A percentile compares a stretch with the other conserved stretches of the same genome.
phyloP scores from a whole-genome alignment of 768 basidiomycete genomes.

The Agaricus sinodeliciosus region DNA sequence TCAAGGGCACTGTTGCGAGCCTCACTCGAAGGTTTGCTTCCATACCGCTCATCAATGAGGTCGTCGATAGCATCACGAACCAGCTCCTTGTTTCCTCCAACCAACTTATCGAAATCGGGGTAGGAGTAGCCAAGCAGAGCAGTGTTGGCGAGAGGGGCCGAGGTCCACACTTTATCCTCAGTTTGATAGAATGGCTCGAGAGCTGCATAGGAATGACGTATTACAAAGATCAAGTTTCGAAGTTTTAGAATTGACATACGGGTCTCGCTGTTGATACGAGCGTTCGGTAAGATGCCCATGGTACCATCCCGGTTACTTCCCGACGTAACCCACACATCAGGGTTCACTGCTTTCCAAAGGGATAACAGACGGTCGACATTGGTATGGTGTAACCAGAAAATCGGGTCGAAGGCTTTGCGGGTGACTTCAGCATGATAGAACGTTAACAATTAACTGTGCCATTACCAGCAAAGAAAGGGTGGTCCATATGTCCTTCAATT shows the following conservation, averaged over 20 bases:
- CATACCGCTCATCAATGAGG: constrained; percentile 31
- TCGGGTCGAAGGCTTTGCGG: constrained; percentile 38
- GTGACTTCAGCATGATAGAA: not conserved
- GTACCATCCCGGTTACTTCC: constrained; percentile 23
- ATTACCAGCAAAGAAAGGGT: constrained; percentile 33
- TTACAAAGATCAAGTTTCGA: not conserved
- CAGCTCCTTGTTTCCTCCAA: constrained; percentile 19
- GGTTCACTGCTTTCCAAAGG: constrained; percentile 43
- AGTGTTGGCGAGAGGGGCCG: constrained; percentile 22
- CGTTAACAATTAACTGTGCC: not conserved
- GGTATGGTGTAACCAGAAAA: constrained; percentile 48
- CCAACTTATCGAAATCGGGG: constrained; percentile 41
- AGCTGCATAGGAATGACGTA: constrained; percentile 17
- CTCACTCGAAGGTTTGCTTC: constrained; percentile 1
- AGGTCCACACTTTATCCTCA: constrained; percentile 33
- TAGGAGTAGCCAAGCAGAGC: constrained; percentile 38
- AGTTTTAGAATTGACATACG: constrained; percentile 16
- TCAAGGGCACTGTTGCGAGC: not conserved
- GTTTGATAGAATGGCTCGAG: constrained; percentile 43
- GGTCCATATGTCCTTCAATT: constrained; percentile 31
- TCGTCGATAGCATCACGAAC: constrained; percentile 26
- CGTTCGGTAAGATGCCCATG: constrained; percentile 23
- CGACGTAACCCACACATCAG: constrained; percentile 29
- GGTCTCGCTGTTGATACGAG: constrained; percentile 20
- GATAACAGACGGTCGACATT: constrained; percentile 49